These are phyloP conservation scores for Yamadazyma membranifaciens DNA, from an alignment of 1,139 yeast genomes.

Conservation along the genomic window DNA sequence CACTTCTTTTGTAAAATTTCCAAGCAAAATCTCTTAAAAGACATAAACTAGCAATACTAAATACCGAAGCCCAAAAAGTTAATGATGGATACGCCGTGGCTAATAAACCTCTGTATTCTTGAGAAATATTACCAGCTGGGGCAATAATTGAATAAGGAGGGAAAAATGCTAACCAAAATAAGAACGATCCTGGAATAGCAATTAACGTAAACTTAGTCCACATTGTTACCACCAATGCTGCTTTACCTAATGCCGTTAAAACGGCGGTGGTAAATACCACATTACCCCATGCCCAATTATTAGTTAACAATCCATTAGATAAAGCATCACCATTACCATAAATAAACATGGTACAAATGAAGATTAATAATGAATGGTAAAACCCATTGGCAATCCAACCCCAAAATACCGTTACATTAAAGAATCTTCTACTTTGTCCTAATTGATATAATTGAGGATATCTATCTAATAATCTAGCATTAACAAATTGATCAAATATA, in stretches of 20 bases:
- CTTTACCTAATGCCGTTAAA: constrained; percentile 89
- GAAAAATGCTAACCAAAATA: constrained; percentile 80
- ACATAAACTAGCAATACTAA: constrained; percentile 76
- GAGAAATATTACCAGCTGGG: constrained; percentile 78
- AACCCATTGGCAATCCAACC: constrained; percentile 97
- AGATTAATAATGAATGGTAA: constrained; percentile 86
- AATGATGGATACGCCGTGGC: constrained; percentile 73
- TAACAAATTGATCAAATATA: constrained; percentile 93
- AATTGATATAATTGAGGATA: constrained; percentile 91
- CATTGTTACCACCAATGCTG: constrained; percentile 84
- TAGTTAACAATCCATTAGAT: constrained; percentile 69
- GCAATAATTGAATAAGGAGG: constrained; percentile 88
- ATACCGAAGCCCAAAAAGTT: constrained; percentile 80
- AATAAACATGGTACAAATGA: constrained; percentile 68
- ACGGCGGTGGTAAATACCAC: constrained; percentile 86
- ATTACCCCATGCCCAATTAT: constrained; percentile 96
- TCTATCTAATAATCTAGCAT: constrained; percentile 82
- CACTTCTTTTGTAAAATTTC: constrained; percentile 92
- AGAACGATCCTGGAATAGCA: constrained; percentile 93
- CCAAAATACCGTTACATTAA: constrained; percentile 93
- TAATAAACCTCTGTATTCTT: constrained; percentile 80
- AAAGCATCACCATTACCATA: constrained; percentile 68
- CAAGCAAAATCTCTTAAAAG: constrained; percentile 85
- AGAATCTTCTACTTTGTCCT: constrained; percentile 85
- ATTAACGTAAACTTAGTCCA: constrained; percentile 93